phyloP scores from a whole-genome alignment of 2,329 filamentous ascomycete species.

The Paraconiothyrium sp. region DNA sequence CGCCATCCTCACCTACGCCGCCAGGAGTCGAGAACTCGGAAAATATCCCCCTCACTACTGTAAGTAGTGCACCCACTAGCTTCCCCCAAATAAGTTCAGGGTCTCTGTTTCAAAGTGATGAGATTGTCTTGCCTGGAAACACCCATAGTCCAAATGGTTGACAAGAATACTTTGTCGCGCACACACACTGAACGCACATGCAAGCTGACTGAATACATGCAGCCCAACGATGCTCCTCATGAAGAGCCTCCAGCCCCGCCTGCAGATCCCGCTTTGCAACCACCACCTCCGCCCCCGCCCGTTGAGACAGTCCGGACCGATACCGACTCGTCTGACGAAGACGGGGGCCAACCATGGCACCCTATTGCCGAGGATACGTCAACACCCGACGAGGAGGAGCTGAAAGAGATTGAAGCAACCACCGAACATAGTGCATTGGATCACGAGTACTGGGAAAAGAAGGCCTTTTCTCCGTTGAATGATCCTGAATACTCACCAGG shows the following conservation, averaged over 20 bases:
- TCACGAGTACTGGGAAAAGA: conserved; percentile 67
- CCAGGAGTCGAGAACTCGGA: conserved; percentile 16
- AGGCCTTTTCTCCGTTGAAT: conserved; percentile 64
- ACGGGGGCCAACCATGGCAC: conserved; percentile 57
- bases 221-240: conserved; percentile 26
- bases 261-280: conserved; percentile 33
- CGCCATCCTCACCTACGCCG: conserved; percentile 28
- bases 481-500: conserved; percentile 66
- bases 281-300: conserved; percentile 46
- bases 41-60: not conserved
- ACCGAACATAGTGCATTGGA: conserved; percentile 66
- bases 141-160: not conserved
- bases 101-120: not conserved
- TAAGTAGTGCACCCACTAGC: not conserved
- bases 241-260: conserved; percentile 33
- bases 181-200: not conserved
- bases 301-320: conserved; percentile 41
- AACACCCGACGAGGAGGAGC: conserved; percentile 64
- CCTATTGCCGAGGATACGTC: conserved; percentile 66
- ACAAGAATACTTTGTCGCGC: not conserved
- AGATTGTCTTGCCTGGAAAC: not conserved
- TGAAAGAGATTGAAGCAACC: conserved; percentile 64
- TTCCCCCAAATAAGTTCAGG: not conserved
- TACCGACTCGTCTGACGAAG: conserved; percentile 49
- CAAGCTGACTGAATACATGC: conserved; percentile 27